A percentile compares a stretch with the other conserved stretches of the same genome.
Conservation (phyloP, 176 grass and related monocot genomes). For the Saccharum officinarum region DNA sequence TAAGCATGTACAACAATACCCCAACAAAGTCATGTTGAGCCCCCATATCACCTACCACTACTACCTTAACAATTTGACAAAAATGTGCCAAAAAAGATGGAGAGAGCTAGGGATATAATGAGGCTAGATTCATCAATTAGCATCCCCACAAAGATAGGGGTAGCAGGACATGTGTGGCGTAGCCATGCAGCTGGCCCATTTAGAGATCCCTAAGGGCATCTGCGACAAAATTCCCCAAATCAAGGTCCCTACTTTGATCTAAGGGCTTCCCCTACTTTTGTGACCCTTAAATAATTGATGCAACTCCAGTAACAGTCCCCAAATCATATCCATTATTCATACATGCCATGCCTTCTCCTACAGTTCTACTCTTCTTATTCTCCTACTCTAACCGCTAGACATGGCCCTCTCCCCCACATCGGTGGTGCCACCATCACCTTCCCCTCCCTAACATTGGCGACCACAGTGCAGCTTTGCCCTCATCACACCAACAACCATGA, state of each 20-base stretch:
- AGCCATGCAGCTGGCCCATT: slow-evolving; percentile 31
- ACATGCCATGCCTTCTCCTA: too few species aligned
- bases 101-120: too few species aligned
- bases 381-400: too few species aligned
- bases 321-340: too few species aligned
- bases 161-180: slow-evolving; percentile 35
- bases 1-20: background rate
- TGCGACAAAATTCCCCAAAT: background rate
- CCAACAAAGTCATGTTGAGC: background rate
- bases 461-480: too few species aligned
- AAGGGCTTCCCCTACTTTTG: background rate
- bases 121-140: background rate
- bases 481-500: too few species aligned
- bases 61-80: background rate
- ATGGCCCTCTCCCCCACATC: too few species aligned
- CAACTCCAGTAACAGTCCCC: background rate
- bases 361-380: too few species aligned
- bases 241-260: background rate
- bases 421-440: too few species aligned
- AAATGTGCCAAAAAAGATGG: background rate
- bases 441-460: too few species aligned
- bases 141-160: background rate
- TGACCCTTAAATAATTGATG: background rate
- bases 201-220: slow-evolving; percentile 28
- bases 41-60: background rate